Conservation (phyloP, 176 grass and related monocot genomes). For the Oryza coarctata region DNA sequence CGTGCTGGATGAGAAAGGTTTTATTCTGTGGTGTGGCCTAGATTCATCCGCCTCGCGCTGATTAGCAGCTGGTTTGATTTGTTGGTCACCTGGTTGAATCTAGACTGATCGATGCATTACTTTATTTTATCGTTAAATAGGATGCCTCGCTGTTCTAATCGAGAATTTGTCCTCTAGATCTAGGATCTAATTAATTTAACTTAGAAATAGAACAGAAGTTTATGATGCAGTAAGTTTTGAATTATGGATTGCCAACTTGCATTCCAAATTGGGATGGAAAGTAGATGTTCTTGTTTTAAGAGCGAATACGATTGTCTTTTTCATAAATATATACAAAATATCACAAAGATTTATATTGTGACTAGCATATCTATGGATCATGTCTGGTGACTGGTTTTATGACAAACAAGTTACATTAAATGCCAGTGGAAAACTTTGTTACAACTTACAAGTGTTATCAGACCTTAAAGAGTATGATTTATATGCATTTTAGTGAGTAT, state of each 20-base stretch:
- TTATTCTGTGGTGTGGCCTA: background rate
- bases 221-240: background rate
- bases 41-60: background rate
- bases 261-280: background rate
- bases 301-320: background rate
- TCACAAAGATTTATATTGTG: background rate
- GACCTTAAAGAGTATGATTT: background rate
- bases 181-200: background rate
- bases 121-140: background rate
- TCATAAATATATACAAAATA: background rate
- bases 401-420: background rate
- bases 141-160: background rate
- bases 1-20: background rate
- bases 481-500: background rate
- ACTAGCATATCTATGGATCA: background rate
- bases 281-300: no score
- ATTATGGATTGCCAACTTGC: background rate
- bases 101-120: background rate
- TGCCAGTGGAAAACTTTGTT: background rate
- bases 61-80: background rate
- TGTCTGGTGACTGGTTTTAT: background rate
- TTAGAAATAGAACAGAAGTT: background rate
- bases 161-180: conserved; percentile 11
- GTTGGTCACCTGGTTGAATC: background rate
- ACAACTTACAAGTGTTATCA: background rate